Conservation (phyloP, 768 basidiomycete species). For the Cyathus striatus region DNA sequence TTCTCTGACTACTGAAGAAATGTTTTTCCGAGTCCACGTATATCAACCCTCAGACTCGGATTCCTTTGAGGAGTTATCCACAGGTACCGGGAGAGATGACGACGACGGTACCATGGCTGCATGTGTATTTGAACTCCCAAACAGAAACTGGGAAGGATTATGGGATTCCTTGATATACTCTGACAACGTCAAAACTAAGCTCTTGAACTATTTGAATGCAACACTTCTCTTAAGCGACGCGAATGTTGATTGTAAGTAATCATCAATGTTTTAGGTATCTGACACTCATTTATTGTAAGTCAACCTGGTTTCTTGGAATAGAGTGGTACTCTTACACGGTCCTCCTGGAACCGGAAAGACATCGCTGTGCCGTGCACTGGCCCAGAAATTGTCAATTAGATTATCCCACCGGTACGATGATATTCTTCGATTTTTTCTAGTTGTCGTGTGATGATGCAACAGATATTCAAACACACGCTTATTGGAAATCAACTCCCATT, state of each 20-base stretch:
- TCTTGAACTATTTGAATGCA: constrained; percentile 93
- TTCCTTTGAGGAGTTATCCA: constrained; percentile 69
- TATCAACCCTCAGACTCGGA: constrained; percentile 77
- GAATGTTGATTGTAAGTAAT: constrained; percentile 68
- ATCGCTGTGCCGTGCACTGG: constrained; percentile 87
- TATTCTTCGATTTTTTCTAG: constrained; percentile 1
- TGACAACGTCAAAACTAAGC: constrained; percentile 76
- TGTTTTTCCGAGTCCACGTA: constrained; percentile 75
- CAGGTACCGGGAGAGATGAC: constrained; percentile 47
- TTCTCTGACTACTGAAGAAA: constrained; percentile 50
- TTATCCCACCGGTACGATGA: constrained; percentile 68
- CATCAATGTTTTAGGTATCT: constrained; percentile 2
- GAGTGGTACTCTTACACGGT: constrained; percentile 90
- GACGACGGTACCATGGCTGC: constrained; percentile 85
- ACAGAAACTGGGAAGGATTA: constrained; percentile 77
- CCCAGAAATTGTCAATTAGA: constrained; percentile 92
- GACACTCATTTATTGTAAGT: constrained; percentile 44
- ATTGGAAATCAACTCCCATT: constrained; percentile 97
- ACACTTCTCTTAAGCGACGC: constrained; percentile 91
- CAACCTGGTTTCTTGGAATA: constrained; percentile 94
- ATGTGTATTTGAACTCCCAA: constrained; percentile 85
- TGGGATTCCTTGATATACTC: constrained; percentile 92
- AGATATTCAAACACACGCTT: constrained; percentile 86
- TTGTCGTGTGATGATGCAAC: constrained; percentile 3
- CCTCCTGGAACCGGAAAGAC: constrained; percentile 99